phyloP scores from a whole-genome alignment of 2,329 filamentous ascomycete genomes.

The Daldinia sp. region DNA sequence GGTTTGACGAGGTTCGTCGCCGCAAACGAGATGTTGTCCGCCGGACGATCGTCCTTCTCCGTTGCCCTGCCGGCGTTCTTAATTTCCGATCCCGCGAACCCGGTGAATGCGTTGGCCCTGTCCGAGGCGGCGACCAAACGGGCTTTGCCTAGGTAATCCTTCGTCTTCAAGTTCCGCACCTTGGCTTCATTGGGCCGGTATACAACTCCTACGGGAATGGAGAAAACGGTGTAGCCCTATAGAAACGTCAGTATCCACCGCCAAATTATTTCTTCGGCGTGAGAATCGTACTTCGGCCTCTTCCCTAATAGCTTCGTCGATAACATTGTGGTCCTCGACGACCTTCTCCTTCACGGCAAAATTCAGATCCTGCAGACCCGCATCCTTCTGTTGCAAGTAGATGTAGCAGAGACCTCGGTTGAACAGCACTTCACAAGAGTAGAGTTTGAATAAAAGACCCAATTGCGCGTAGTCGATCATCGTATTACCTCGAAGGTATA shows the following conservation, averaged over 20 bases:
- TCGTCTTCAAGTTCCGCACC: conserved; percentile 96
- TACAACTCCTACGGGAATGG: conserved; percentile 92
- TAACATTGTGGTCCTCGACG: conserved; percentile 95
- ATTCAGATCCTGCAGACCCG: conserved; percentile 87
- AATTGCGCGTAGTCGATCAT: conserved; percentile 98
- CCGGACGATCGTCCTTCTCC: conserved; percentile 79
- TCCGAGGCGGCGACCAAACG: conserved; percentile 89
- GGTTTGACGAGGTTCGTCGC: conserved; percentile 93
- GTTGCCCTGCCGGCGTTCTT: conserved; percentile 69
- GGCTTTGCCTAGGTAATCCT: conserved; percentile 98
- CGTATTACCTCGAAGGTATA: conserved; percentile 94
- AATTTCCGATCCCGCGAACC: conserved; percentile 80
- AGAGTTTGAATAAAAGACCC: conserved; percentile 93
- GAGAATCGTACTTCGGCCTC: conserved; percentile 77
- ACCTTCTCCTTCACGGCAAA: conserved; percentile 96
- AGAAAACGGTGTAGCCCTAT: conserved; percentile 97
- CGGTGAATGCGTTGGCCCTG: conserved; percentile 79
- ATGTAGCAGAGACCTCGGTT: conserved; percentile 98
- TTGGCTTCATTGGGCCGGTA: conserved; percentile 97
- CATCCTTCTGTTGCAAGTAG: conserved; percentile 89
- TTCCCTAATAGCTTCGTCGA: conserved; percentile 94
- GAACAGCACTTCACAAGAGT: conserved; percentile 97
- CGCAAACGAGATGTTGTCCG: conserved; percentile 87
- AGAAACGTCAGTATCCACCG: conserved; percentile 44
- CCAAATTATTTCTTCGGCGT: background rate